phyloP scores from a whole-genome alignment of 768 basidiomycete species.

The Tylopilus rubrobrunneus region DNA sequence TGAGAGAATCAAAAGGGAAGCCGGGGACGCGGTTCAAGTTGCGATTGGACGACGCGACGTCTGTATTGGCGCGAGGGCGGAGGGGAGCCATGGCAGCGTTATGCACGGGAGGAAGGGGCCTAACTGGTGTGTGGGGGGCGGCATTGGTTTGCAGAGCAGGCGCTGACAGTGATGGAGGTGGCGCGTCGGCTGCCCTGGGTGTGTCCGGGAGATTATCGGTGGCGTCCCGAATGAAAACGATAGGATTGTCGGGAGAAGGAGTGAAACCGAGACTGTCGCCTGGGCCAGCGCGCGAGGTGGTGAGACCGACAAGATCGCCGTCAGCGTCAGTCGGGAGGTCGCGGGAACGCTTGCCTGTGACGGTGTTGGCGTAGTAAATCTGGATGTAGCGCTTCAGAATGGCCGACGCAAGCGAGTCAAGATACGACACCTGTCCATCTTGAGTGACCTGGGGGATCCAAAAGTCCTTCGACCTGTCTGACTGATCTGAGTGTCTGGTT shows the following conservation, averaged over 20 bases:
- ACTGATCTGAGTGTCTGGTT: not conserved
- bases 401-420: not conserved
- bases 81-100: not conserved
- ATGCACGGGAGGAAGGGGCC: constrained; percentile 5
- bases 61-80: constrained; percentile 29
- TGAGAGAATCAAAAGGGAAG: constrained; percentile 4
- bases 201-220: not conserved
- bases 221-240: not conserved
- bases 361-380: constrained; percentile 93
- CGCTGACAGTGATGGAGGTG: not conserved
- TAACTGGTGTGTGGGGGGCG: not conserved
- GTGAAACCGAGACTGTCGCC: constrained; percentile 45
- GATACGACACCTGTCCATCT: constrained; percentile 67
- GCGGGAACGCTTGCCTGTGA: constrained; percentile 73
- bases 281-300: constrained; percentile 45
- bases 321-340: constrained; percentile 75
- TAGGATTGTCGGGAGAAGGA: constrained; percentile 20
- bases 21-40: constrained; percentile 10
- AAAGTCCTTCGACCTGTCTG: constrained; percentile 55
- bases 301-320: constrained; percentile 51
- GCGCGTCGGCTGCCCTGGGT: not conserved
- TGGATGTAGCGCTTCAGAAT: constrained; percentile 25
- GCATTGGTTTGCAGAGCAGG: not conserved
- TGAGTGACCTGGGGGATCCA: constrained; percentile 87
- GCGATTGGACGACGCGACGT: constrained; percentile 7